A percentile compares a stretch with the other conserved stretches of the same genome.
These are phyloP conservation scores for Fusarium nygamai DNA, from an alignment of 2,329 filamentous ascomycete species.

Conservation along the genomic window DNA sequence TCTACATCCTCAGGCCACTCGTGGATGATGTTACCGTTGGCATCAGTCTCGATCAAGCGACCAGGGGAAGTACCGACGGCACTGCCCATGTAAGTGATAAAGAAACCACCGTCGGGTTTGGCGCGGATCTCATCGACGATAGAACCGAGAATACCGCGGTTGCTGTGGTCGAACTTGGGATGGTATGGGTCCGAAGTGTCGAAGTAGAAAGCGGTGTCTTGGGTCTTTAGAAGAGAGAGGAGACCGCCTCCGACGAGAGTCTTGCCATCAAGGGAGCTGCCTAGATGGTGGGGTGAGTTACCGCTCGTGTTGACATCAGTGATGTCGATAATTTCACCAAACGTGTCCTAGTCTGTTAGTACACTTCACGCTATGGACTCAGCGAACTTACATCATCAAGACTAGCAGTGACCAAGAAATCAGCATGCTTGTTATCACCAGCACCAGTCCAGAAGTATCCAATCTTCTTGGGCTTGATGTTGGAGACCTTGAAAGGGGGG, in stretches of 20 bases:
- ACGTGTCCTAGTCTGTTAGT: slow-evolving; percentile 59
- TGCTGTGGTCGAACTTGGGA: slow-evolving; percentile 68
- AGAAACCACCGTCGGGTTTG: slow-evolving; percentile 69
- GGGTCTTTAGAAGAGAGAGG: slow-evolving; percentile 67
- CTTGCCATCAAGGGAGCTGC: slow-evolving; percentile 65
- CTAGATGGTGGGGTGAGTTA: slow-evolving; percentile 69
- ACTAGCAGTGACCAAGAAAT: slow-evolving; percentile 67
- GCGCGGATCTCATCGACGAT: slow-evolving; percentile 71
- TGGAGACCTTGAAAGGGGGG: slow-evolving; percentile 61
- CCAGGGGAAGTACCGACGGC: slow-evolving; percentile 67
- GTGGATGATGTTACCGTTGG: slow-evolving; percentile 67
- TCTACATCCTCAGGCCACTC: slow-evolving; percentile 69
- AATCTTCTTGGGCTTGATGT: slow-evolving; percentile 72
- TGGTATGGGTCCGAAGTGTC: slow-evolving; percentile 67
- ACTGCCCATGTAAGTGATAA: slow-evolving; percentile 70
- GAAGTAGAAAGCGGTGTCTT: slow-evolving; percentile 72
- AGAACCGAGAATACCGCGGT: slow-evolving; percentile 66
- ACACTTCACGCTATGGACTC: rapidly evolving
- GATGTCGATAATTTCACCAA: slow-evolving; percentile 66
- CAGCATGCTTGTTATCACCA: slow-evolving; percentile 67
- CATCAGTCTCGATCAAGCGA: slow-evolving; percentile 69
- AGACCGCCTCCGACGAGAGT: slow-evolving; percentile 66
- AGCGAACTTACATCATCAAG: slow-evolving; percentile 61
- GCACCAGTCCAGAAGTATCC: slow-evolving; percentile 72
- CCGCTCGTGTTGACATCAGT: slow-evolving; percentile 68